Percentiles rank a stretch among this genome's conserved stretches.
Evolutionary conservation across 495 filamentous ascomycete species (phyloP).

Genomic region (Glutinoglossum americanum): DNA sequence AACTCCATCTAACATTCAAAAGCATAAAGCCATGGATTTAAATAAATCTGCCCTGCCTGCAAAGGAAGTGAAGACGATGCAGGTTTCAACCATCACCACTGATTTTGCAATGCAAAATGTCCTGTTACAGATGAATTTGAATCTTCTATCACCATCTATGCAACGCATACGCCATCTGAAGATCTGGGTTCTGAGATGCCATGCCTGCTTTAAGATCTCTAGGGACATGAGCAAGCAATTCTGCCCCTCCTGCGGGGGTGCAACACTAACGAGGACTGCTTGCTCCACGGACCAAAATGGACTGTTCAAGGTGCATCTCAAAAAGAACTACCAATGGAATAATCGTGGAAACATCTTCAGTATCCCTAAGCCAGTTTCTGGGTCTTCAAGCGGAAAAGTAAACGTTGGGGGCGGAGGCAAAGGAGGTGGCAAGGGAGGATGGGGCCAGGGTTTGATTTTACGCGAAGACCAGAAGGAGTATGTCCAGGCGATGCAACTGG

Average conservation of each 20-base stretch:
- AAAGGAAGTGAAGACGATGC: slow-evolving; percentile 38
- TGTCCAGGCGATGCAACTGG: slow-evolving; percentile 33
- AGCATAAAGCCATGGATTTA: slow-evolving; percentile 49
- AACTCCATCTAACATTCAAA: slow-evolving; percentile 77
- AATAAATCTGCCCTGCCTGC: slow-evolving; percentile 22
- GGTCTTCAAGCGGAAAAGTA: slow-evolving; percentile 49
- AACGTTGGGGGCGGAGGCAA: slow-evolving; percentile 24
- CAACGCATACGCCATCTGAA: slow-evolving; percentile 58
- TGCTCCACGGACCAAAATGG: slow-evolving; percentile 63
- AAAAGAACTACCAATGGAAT: slow-evolving; percentile 93
- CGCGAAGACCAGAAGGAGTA: slow-evolving; percentile 97
- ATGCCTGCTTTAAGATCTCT: slow-evolving; percentile 75
- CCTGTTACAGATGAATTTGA: slow-evolving; percentile 78
- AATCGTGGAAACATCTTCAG: slow-evolving; percentile 74
- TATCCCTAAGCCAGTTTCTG: slow-evolving; percentile 76
- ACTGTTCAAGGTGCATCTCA: slow-evolving; percentile 69
- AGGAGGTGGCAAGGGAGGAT: slow-evolving; percentile 70
- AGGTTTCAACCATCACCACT: slow-evolving; percentile 71
- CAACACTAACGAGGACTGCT: slow-evolving; percentile 64
- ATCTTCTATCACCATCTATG: slow-evolving; percentile 60
- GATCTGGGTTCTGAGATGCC: slow-evolving; percentile 77
- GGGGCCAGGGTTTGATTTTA: slow-evolving; percentile 64
- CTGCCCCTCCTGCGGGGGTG: slow-evolving; percentile 74
- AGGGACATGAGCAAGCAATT: slow-evolving; percentile 82
- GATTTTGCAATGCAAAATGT: slow-evolving; percentile 98